Percentiles rank a stretch among this genome's conserved stretches.
Conservation (phyloP, 2,329 filamentous ascomycete genomes). For the Hymenoscyphus repandus region DNA sequence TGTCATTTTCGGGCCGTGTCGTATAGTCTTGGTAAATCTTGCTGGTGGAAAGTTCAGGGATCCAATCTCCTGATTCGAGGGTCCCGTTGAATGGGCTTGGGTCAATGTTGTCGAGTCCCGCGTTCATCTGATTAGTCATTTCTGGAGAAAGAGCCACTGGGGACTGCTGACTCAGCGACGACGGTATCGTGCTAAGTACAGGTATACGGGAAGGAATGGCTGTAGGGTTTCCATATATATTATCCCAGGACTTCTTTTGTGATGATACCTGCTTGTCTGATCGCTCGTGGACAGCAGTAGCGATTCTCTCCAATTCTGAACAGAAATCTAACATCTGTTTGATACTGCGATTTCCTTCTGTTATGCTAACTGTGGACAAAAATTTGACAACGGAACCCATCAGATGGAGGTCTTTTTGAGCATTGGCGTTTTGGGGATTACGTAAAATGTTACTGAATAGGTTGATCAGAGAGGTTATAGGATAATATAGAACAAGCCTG, state of each 20-base stretch:
- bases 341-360: conserved; percentile 84
- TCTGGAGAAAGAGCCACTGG: no score
- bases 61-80: no score
- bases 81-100: no score
- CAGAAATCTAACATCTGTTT: conserved; percentile 92
- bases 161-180: no score
- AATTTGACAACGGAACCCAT: conserved; percentile 95
- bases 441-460: conserved; percentile 95
- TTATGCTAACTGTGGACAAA: conserved; percentile 76
- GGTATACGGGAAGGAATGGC: conserved; percentile 25
- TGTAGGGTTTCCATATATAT: conserved; percentile 38
- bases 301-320: conserved; percentile 91
- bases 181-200: no score
- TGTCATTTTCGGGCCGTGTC: no score
- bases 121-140: no score
- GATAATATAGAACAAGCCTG: conserved; percentile 91
- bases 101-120: no score
- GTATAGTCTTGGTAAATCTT: no score
- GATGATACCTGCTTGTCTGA: conserved; percentile 65
- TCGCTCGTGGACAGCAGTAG: conserved; percentile 84
- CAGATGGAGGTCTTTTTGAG: conserved; percentile 79
- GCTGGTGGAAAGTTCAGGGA: no score
- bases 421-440: conserved; percentile 84
- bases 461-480: conserved; percentile 89
- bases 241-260: conserved; percentile 78